Evolutionary conservation across 2,329 filamentous ascomycete species (phyloP), one percentile per base, ranked within the genome.

Genomic region (Coniella lustricola): DNA sequence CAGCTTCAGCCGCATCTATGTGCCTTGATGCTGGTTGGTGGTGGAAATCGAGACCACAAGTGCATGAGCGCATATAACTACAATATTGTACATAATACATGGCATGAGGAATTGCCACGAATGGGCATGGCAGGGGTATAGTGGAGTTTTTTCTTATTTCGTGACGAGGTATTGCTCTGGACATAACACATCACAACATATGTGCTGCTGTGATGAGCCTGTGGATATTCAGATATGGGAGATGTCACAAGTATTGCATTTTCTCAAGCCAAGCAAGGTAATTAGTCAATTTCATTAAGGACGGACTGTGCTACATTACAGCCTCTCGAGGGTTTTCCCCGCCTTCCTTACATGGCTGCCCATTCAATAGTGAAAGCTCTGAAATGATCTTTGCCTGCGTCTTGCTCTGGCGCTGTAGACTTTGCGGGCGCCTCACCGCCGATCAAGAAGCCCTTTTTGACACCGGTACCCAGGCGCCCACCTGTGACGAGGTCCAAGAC

Each of bases 361-460:
- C 90, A 96, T 68, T 96, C 90, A 46, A 96, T 78, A 57, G 86
- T 90, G 61, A 95, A 95, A 0, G 85, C 79, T 56, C 87, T 76
- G 18, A 91, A 73, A 14, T 62, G 64, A 31, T 70, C 64, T 34
- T 60, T 62, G 1, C 63, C 59, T 8, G 64, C 48, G 36, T 55
- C 58, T 21, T 43, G 49, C 10, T 53, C 46, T 18, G 57, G 49
- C 10, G 52, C 46, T 18, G 57, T 57, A 21, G 59, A 53, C 12
- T 61, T 63, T 14, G 58, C 56, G 40, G 65, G 60, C 46, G 76
- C 69, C 57, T 78, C 73, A 0, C 88, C 90, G 7, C 90, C 91
- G 49, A 98, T 76, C 46, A 98, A 70, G 59, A 90, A 96, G 0
- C 88, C 87, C 68, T 98, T 98, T 74, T 98, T 98, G 17, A 97